Evolutionary conservation across 208 protist genomes (phyloP), one percentile per base, ranked within the genome.

Genomic region (Trypanosoma theileri): DNA sequence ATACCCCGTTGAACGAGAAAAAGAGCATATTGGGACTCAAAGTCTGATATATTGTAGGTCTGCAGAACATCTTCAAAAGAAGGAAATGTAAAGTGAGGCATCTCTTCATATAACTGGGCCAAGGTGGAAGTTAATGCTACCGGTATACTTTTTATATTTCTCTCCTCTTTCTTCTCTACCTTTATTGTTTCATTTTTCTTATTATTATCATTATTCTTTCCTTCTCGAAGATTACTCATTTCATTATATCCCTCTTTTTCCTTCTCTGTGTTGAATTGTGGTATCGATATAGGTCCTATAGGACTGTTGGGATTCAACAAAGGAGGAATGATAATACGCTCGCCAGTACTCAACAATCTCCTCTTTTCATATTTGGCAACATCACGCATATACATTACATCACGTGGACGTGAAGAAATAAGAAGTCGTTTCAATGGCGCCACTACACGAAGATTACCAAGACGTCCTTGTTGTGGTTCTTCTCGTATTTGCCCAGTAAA

Each of bases 11-110:
- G 17, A 16, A 51, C 41, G 4, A 69, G 21, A 48, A 72, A 77
- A 40, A 71, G 9, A 0, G 66, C 66, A 41, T 40, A 71, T 41
- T 71, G 66, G 2, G 56, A 11, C 24, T 71, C 66, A 58, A 71
- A 71, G 19, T 41, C 66, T 22, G 57, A 55, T 10, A 65, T 13
- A 28, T 22, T 42, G n/a, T 63, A 55, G 16, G 22, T 19, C 0
- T 22, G 11, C 1, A 71, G 55, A 31, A 71, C 10, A 28, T 71
- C 66, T n/a, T 71, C 42, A 13, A 48, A 50, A 19, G 24, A 17
- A 24, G 53, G 21, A 35, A 71, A 14, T 0, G 42, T 55, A 19
- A 63, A 53, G 16, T 59, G 44, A 26, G 55, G 0, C 13, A 68
- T 31, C 42, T 11, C 7, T 46, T 28, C 53, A 48, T 50, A 59